Conservation (phyloP, 257 asterid species). For the Solanum microdontum region DNA sequence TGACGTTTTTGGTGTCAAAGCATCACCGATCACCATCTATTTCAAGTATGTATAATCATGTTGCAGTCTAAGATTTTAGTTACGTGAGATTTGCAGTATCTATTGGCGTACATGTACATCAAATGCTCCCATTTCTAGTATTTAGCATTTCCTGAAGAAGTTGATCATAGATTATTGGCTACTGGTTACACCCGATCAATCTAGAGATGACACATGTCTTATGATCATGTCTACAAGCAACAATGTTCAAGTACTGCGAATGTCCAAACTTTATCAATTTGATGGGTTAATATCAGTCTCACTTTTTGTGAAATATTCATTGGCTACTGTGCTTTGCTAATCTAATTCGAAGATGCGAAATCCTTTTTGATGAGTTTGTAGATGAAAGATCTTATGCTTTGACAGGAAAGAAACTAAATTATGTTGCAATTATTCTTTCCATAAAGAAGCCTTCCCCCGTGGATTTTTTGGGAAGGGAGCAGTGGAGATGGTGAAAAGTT, state of each 20-base stretch:
- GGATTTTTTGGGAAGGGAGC: not conserved
- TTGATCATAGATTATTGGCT: not conserved
- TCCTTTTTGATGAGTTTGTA: not conserved
- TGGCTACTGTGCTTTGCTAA: not conserved
- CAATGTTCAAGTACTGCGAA: not conserved
- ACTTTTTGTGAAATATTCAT: not conserved
- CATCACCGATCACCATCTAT: slow-evolving; percentile 11
- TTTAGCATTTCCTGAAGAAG: not conserved
- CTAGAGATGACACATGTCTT: not conserved
- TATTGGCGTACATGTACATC: not conserved
- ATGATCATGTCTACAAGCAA: not conserved
- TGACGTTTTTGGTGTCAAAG: slow-evolving; percentile 13
- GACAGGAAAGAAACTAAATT: not conserved
- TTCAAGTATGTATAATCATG: slow-evolving; percentile 21
- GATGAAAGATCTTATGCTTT: not conserved
- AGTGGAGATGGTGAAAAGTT: not conserved
- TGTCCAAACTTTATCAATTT: not conserved
- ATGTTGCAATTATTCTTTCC: not conserved
- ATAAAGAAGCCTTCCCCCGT: not conserved
- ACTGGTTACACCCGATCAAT: not conserved
- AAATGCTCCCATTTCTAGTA: not conserved
- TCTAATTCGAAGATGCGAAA: not conserved
- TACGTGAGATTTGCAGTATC: not conserved
- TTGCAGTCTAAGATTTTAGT: not conserved
- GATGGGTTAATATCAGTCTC: not conserved